Evolutionary conservation across 1,284 basidiomycete genomes (phyloP), one percentile per base, ranked within the genome.

Genomic region (Trichosporon coremiiforme): DNA sequence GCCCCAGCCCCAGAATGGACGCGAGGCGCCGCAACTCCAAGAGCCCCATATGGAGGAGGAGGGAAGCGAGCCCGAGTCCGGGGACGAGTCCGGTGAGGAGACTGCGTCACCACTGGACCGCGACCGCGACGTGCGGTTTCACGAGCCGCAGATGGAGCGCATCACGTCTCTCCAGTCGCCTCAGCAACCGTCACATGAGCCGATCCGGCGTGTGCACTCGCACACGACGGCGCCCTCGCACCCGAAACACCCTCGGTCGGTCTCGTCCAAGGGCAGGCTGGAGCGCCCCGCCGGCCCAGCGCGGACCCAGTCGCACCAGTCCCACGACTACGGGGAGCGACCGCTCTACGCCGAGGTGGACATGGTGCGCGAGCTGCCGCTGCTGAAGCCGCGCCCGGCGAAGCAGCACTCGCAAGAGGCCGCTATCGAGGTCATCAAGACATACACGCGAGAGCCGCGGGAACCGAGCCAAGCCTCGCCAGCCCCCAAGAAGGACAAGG

Each of bases 341-440:
- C 57, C 57, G 57, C 57, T 62, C 15, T 62, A 62, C 57, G 57
- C 57, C 57, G 57, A 62, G 57, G 57, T 62, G 6, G 57, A 62
- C 57, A 62, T 62, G 57, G 57, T 62, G 57, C 57, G 57, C 7
- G 57, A 62, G 57, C 57, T 62, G 15, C 57, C 57, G 29, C 57
- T 62, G 57, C 57, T 62, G 31, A 62, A 62, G 57, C 57, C 57
- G 17, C 29, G 31, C 15, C 57, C 57, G 2, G 57, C 57, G 15
- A 62, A 62, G 57, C 57, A 62, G 57, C 57, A 62, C 57, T 62
- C 57, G 57, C 29, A 33, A 7, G 57, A 62, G 29, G 29, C 57
- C 20, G 57, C 57, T 6, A 62, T 62, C 29, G 57, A 62, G 57
- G 57, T 62, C 20, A 62, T 62, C 57, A 31, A 33, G 57, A 62